phyloP scores from a whole-genome alignment of 441 rosid species.

The Syzygium syzygioides region DNA sequence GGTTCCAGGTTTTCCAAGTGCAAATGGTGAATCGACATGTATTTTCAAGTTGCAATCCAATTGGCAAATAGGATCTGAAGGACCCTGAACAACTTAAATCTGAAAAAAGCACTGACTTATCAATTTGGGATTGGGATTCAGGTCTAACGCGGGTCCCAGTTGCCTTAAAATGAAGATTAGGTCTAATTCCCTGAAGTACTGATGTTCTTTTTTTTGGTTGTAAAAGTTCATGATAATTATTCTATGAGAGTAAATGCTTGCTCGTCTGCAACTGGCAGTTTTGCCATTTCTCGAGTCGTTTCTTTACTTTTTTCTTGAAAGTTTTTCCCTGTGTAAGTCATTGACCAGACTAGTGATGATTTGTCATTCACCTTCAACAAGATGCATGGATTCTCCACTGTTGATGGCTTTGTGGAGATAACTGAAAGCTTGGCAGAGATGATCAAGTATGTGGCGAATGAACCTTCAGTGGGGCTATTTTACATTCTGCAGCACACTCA shows the following conservation, averaged over 20 bases:
- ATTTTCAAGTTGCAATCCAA: background rate
- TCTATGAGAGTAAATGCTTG: background rate
- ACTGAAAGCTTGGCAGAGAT: constrained; percentile 77
- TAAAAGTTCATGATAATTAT: background rate
- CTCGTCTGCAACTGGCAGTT: background rate
- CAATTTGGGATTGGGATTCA: background rate
- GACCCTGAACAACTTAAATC: background rate
- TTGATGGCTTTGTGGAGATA: constrained; percentile 91
- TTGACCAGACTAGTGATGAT: constrained; percentile 41
- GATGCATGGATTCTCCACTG: constrained; percentile 94
- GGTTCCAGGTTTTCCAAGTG: background rate
- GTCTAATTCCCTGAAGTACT: background rate
- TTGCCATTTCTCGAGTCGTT: background rate
- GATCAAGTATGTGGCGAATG: constrained; percentile 88
- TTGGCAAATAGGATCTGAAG: background rate
- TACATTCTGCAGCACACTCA: constrained; percentile 83
- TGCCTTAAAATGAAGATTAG: background rate
- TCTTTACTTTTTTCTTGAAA: constrained; percentile 7
- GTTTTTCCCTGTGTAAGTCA: constrained; percentile 8
- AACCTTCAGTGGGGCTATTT: constrained; percentile 92
- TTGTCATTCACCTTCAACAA: constrained; percentile 27
- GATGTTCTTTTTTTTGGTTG: background rate
- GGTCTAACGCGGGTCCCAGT: background rate
- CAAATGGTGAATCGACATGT: background rate
- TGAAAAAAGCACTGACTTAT: background rate